Evolutionary conservation across 2,329 filamentous ascomycete genomes (phyloP).

Genomic region (Ophiostoma novo-ulmi): DNA sequence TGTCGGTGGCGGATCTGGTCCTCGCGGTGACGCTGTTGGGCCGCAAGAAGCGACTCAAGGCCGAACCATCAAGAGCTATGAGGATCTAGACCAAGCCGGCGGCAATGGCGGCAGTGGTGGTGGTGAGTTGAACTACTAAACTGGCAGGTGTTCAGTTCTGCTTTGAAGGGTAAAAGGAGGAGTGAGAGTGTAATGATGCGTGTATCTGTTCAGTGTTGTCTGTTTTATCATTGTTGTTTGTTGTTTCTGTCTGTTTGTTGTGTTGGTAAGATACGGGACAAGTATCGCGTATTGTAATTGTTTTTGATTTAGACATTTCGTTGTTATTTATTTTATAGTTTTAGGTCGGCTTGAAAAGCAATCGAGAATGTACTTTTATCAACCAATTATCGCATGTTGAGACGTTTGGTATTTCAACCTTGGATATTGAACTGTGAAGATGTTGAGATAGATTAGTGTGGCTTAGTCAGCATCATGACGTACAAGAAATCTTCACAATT

Average conservation of each 20-base stretch:
- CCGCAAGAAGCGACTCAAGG: conserved; percentile 90
- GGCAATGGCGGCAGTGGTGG: conserved; percentile 65
- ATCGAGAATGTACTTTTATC: neutral
- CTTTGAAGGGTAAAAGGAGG: neutral
- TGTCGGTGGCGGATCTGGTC: conserved; percentile 40
- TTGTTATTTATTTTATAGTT: neutral
- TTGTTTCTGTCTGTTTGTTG: neutral
- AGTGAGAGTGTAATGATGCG: neutral
- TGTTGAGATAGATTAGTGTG: neutral
- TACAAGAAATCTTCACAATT: neutral
- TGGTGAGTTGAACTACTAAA: conserved; percentile 84
- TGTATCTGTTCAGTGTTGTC: neutral
- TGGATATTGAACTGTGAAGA: no score
- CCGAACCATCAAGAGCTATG: conserved; percentile 90
- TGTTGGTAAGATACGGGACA: neutral
- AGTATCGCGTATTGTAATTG: neutral
- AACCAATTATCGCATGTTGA: neutral
- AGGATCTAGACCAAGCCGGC: conserved; percentile 85
- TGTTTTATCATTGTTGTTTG: neutral
- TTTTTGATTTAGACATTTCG: neutral
- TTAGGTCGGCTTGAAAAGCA: neutral
- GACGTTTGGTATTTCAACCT: no score
- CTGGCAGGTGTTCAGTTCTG: no score
- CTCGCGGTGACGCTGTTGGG: conserved; percentile 64
- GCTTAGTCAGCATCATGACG: neutral